Conservation (phyloP, 495 filamentous ascomycete species). For the Aspergillus sparsus region DNA sequence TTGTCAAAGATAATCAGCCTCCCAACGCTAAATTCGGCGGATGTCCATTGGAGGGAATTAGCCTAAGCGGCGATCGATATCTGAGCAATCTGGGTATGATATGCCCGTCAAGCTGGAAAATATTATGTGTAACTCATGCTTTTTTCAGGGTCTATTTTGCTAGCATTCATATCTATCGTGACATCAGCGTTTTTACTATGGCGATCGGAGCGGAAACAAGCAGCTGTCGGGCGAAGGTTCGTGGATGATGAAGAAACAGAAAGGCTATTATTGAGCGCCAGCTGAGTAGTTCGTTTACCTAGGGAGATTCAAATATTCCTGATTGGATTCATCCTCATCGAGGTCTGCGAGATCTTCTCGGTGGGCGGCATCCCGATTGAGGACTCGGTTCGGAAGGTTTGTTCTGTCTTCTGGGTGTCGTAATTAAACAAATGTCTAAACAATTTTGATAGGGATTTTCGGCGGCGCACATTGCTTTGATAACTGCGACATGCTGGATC, state of each 20-base stretch:
- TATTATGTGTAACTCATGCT: slow-evolving; percentile 6
- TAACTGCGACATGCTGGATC: slow-evolving; percentile 86
- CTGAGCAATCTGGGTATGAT: slow-evolving; percentile 85
- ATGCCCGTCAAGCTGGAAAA: neutral
- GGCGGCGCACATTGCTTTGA: slow-evolving; percentile 88
- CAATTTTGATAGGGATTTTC: slow-evolving; percentile 70
- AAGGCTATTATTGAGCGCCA: slow-evolving; percentile 8
- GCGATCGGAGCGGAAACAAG: slow-evolving; percentile 87
- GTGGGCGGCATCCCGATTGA: slow-evolving; percentile 83
- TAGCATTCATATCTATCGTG: slow-evolving; percentile 75
- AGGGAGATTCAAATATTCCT: slow-evolving; percentile 98
- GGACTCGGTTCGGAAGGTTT: slow-evolving; percentile 58
- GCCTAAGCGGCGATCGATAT: slow-evolving; percentile 59
- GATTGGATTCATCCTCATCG: slow-evolving; percentile 80
- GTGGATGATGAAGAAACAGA: slow-evolving; percentile 11
- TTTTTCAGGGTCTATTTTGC: slow-evolving; percentile 78
- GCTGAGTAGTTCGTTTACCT: slow-evolving; percentile 11
- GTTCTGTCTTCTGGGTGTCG: slow-evolving; percentile 8
- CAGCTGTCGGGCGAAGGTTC: slow-evolving; percentile 91
- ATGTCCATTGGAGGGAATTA: slow-evolving; percentile 73
- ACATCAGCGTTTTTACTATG: slow-evolving; percentile 65
- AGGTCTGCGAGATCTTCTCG: slow-evolving; percentile 95
- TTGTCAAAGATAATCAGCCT: slow-evolving; percentile 47
- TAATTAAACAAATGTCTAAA: slow-evolving; percentile 1
- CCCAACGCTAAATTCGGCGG: slow-evolving; percentile 58